phyloP scores from a whole-genome alignment of 371 early-diverging fungal species.

The Syncephalastrum racemosum region DNA sequence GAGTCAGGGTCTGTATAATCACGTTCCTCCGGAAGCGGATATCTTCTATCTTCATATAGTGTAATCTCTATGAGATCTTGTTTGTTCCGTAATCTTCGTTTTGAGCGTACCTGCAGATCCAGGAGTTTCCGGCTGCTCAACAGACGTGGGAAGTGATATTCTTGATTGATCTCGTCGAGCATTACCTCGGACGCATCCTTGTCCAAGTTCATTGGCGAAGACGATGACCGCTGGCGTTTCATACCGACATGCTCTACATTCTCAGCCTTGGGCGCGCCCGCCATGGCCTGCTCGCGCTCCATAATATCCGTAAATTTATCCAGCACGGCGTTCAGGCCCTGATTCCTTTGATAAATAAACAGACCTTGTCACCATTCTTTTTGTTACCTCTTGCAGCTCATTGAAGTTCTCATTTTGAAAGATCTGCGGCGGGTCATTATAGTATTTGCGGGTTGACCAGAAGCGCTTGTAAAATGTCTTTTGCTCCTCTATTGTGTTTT shows the following conservation, averaged over 20 bases:
- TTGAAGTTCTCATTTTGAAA: conserved; percentile 33
- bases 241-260: no score
- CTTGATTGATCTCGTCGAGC: conserved; percentile 34
- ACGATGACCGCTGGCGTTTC: no score
- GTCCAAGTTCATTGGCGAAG: conserved; percentile 9
- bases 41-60: conserved; percentile 52
- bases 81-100: background rate
- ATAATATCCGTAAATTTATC: conserved; percentile 39
- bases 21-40: conserved; percentile 75
- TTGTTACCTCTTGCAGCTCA: conserved; percentile 33
- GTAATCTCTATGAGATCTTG: background rate
- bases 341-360: background rate
- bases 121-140: conserved; percentile 71
- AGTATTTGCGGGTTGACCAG: conserved; percentile 44
- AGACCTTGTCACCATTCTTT: background rate
- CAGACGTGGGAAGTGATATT: conserved; percentile 73
- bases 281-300: conserved; percentile 28
- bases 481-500: conserved; percentile 29
- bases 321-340: conserved; percentile 37
- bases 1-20: conserved; percentile 74
- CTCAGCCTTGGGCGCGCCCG: no score
- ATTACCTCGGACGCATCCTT: conserved; percentile 30
- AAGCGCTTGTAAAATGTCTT: conserved; percentile 48
- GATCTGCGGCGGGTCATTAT: conserved; percentile 40
- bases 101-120: conserved; percentile 59